Percentiles rank a stretch among this genome's conserved stretches.
phyloP scores from a whole-genome alignment of 192 early-diverging fungal genomes.

The Polychytrium aggregatum region DNA sequence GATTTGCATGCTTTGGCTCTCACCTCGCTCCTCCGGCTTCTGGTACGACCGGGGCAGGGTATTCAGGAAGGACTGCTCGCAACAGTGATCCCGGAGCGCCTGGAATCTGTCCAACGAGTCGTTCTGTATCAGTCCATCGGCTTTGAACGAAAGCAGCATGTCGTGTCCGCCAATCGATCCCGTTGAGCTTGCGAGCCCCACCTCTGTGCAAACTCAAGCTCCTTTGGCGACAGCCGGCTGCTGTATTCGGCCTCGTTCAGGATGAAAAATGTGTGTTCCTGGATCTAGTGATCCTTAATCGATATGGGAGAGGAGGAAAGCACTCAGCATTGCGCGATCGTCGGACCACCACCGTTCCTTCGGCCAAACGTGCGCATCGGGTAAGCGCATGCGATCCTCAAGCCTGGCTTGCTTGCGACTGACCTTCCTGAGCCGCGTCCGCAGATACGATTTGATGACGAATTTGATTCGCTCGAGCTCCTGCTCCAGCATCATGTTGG shows the following conservation, averaged over 20 bases:
- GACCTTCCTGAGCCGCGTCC: conserved; percentile 54
- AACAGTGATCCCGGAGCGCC: conserved; percentile 33
- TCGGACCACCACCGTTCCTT: neutral
- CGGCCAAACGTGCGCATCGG: neutral
- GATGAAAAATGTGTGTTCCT: conserved; percentile 33
- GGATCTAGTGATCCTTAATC: conserved; percentile 51
- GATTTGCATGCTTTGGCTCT: conserved; percentile 19
- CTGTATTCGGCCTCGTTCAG: conserved; percentile 21
- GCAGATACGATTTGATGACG: conserved; percentile 47
- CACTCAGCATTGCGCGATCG: neutral
- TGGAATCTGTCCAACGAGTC: conserved; percentile 25
- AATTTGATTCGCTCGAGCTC: conserved; percentile 61
- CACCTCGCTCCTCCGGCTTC: conserved; percentile 27
- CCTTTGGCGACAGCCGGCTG: conserved; percentile 32
- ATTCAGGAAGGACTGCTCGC: conserved; percentile 33
- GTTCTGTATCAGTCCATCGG: too few species aligned
- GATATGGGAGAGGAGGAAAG: neutral
- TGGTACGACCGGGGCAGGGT: conserved; percentile 37
- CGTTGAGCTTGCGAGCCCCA: too few species aligned
- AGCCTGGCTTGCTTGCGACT: neutral
- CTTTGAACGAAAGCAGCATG: too few species aligned
- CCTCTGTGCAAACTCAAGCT: conserved; percentile 23
- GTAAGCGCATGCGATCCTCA: neutral
- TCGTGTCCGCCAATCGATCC: too few species aligned
- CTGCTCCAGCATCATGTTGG: conserved; percentile 44